A percentile compares a stretch with the other conserved stretches of the same genome.
These are phyloP conservation scores for Pisolithus thermaeus DNA, from an alignment of 1,284 basidiomycete species.

Conservation along the genomic window DNA sequence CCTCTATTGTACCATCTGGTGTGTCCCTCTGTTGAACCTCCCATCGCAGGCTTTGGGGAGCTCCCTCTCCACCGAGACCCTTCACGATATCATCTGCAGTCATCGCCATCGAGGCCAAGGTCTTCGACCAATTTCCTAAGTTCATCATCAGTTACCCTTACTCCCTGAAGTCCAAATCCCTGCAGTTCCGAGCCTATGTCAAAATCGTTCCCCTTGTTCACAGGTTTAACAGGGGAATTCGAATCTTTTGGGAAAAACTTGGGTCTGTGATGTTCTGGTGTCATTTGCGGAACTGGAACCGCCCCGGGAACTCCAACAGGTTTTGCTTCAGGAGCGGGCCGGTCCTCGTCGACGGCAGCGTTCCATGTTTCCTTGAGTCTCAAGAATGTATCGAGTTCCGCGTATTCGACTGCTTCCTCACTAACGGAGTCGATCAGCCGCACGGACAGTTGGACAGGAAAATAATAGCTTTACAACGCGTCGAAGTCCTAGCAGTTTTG, in stretches of 20 bases:
- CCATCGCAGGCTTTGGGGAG: slow-evolving; percentile 1
- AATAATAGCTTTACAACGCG: slow-evolving; percentile 42
- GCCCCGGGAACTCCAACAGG: slow-evolving; percentile 77
- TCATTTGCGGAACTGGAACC: slow-evolving; percentile 67
- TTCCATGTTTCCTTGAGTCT: slow-evolving; percentile 67
- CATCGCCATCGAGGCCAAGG: slow-evolving; percentile 66
- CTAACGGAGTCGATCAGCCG: slow-evolving; percentile 31
- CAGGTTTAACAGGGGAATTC: slow-evolving; percentile 44
- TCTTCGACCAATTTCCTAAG: slow-evolving; percentile 62
- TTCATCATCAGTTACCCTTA: slow-evolving; percentile 72
- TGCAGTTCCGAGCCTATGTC: slow-evolving; percentile 61
- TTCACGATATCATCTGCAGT: slow-evolving; percentile 64
- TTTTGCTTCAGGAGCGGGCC: slow-evolving; percentile 40
- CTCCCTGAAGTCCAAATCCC: slow-evolving; percentile 68
- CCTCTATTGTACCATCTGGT: too few species aligned
- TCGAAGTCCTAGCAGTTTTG: slow-evolving; percentile 40
- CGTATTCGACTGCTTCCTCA: slow-evolving; percentile 76
- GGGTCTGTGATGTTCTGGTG: slow-evolving; percentile 61
- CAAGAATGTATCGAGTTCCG: slow-evolving; percentile 63
- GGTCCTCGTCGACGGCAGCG: slow-evolving; percentile 50
- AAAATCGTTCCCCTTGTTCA: slow-evolving; percentile 48
- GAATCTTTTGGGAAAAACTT: slow-evolving; percentile 47
- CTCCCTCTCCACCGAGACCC: slow-evolving; percentile 38
- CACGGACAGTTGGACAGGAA: slow-evolving; percentile 7
- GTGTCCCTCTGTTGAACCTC: neutral